phyloP scores from a whole-genome alignment of 2,329 filamentous ascomycete species.

The Cryphonectria radicalis region DNA sequence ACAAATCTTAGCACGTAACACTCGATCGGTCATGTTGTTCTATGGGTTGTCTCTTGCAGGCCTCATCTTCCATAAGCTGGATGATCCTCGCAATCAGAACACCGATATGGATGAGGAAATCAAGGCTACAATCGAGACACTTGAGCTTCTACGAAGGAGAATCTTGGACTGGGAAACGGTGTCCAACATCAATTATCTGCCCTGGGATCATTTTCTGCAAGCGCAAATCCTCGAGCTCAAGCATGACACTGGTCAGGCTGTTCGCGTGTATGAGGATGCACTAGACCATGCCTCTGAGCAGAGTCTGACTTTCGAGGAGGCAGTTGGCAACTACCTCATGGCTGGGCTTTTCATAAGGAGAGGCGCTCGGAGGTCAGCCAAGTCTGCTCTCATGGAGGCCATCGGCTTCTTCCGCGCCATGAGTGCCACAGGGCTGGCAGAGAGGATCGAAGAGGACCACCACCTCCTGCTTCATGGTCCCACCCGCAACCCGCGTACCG shows the following conservation, averaged over 20 bases:
- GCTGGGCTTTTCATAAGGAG: conserved; percentile 71
- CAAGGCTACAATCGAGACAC: conserved; percentile 54
- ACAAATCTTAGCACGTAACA: conserved; percentile 48
- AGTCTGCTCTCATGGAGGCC: conserved; percentile 69
- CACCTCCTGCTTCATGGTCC: conserved; percentile 68
- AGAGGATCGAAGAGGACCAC: conserved; percentile 70
- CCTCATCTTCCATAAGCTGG: conserved; percentile 52
- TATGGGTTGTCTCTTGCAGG: conserved; percentile 63
- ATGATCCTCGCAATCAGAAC: conserved; percentile 49
- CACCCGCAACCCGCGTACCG: conserved; percentile 59
- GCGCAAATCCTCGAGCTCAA: conserved; percentile 71
- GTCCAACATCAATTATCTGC: conserved; percentile 71
- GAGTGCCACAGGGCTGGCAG: conserved; percentile 71
- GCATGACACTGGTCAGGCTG: conserved; percentile 59
- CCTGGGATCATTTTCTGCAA: conserved; percentile 70
- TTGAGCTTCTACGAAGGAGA: conserved; percentile 60
- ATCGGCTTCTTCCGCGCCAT: conserved; percentile 70
- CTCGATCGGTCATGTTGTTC: conserved; percentile 60
- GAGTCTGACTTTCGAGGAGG: conserved; percentile 71
- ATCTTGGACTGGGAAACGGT: conserved; percentile 68
- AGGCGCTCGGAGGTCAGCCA: conserved; percentile 68
- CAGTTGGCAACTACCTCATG: conserved; percentile 73
- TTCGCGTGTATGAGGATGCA: conserved; percentile 70
- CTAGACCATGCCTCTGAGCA: conserved; percentile 74
- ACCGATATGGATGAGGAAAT: conserved; percentile 49